Conservation (phyloP, 2,329 filamentous ascomycete genomes). For the Cryphonectria carpinicola region DNA sequence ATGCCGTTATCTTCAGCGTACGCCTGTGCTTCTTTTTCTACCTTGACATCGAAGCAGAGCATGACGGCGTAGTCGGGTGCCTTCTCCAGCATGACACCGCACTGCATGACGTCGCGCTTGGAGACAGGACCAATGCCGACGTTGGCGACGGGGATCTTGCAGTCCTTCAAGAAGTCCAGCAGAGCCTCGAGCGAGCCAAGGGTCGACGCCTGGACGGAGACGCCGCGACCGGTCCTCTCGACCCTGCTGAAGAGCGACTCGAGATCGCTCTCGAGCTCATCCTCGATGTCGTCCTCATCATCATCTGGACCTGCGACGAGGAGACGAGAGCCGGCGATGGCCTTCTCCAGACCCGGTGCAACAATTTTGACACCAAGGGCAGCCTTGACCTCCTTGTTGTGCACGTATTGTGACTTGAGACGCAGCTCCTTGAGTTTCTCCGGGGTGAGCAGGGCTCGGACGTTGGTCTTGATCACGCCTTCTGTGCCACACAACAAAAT, state of each 20-base stretch:
- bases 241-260: constrained; percentile 90
- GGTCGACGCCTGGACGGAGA: constrained; percentile 95
- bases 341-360: constrained; percentile 91
- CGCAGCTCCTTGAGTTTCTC: constrained; percentile 92
- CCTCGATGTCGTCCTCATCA: constrained; percentile 94
- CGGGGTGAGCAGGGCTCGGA: constrained; percentile 90
- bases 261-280: constrained; percentile 94
- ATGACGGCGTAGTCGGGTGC: constrained; percentile 95
- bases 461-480: constrained; percentile 92
- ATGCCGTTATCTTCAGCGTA: constrained; percentile 94
- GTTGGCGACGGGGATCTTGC: constrained; percentile 96
- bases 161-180: constrained; percentile 92
- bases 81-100: constrained; percentile 96
- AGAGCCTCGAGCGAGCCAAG: constrained; percentile 95
- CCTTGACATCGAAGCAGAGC: constrained; percentile 99
- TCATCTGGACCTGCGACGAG: constrained; percentile 94
- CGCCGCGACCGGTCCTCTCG: constrained; percentile 88
- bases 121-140: constrained; percentile 97
- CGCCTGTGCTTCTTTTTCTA: constrained; percentile 90
- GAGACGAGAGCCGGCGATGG: constrained; percentile 93
- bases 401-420: constrained; percentile 93
- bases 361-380: constrained; percentile 98
- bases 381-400: constrained; percentile 99
- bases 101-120: constrained; percentile 96
- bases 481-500: constrained; percentile 97